phyloP scores from a whole-genome alignment of 2,329 filamentous ascomycete genomes.

The Epichloe scottii region DNA sequence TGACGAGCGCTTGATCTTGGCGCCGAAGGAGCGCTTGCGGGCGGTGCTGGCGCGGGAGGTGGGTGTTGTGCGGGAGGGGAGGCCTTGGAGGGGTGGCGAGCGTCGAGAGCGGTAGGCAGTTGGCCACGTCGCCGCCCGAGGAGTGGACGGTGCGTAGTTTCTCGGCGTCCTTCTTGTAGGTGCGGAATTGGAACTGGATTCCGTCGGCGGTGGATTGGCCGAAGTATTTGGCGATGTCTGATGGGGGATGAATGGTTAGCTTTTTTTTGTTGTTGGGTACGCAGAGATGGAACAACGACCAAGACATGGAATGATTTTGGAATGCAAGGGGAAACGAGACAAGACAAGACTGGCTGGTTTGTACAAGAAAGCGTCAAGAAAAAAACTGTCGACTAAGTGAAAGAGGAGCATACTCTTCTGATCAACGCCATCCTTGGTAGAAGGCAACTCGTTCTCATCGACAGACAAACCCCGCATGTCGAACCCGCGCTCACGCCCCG shows the following conservation, averaged over 20 bases:
- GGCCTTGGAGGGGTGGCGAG: constrained; percentile 19
- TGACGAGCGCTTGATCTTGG: constrained; percentile 15
- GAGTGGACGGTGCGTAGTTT: constrained; percentile 31
- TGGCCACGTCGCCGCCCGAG: constrained; percentile 32
- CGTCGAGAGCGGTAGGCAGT: constrained; percentile 20
- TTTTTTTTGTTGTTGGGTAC: background rate
- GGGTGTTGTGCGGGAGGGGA: constrained; percentile 4
- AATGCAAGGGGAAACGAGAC: background rate
- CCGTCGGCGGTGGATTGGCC: constrained; percentile 45
- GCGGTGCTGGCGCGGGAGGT: constrained; percentile 9
- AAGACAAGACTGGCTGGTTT: background rate
- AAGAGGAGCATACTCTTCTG: constrained; percentile 25
- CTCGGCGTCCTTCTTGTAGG: constrained; percentile 40
- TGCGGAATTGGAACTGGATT: constrained; percentile 48
- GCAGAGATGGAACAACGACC: background rate
- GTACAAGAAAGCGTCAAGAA: background rate
- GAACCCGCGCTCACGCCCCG: constrained; percentile 21
- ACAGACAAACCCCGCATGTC: constrained; percentile 31
- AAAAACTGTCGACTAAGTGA: background rate
- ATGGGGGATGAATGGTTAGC: constrained; percentile 4
- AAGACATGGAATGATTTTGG: no score
- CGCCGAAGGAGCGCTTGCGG: constrained; percentile 14
- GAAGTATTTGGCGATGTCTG: constrained; percentile 48
- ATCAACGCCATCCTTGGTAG: constrained; percentile 25
- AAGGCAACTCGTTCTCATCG: constrained; percentile 23